phyloP scores from a whole-genome alignment of 192 early-diverging fungal species.

The Coemansia sp. region DNA sequence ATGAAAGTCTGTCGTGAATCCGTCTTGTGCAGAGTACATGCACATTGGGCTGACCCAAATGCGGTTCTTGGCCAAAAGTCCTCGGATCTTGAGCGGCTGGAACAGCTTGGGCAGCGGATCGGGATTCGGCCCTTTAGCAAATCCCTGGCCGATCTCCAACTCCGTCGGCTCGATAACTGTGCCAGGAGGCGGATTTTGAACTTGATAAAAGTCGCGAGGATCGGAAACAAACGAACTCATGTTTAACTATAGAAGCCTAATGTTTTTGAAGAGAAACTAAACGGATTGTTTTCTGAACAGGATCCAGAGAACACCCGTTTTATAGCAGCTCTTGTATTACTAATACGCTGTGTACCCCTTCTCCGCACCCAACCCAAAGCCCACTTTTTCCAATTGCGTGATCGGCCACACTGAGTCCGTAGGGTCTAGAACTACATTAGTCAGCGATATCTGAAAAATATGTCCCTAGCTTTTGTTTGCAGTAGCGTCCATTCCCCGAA shows the following conservation, averaged over 20 bases:
- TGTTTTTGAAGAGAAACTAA: no score
- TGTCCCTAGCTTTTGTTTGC: no score
- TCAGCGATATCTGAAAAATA: no score
- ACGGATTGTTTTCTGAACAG: no score
- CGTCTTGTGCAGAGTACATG: constrained; percentile 70
- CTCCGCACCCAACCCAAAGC: no score
- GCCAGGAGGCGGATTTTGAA: constrained; percentile 32
- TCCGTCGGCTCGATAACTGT: constrained; percentile 34
- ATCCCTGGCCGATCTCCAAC: constrained; percentile 36
- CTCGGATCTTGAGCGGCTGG: constrained; percentile 67
- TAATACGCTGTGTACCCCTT: no score
- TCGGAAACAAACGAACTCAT: constrained; percentile 52
- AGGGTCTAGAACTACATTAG: no score
- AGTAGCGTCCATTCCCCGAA: no score
- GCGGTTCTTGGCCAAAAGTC: constrained; percentile 73
- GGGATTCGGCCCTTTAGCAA: constrained; percentile 11
- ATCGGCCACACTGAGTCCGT: no score
- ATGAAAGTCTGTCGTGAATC: constrained; percentile 67
- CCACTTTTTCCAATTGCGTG: no score
- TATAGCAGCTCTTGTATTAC: no score
- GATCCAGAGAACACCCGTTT: no score
- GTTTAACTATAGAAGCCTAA: constrained; percentile 6
- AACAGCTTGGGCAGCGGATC: constrained; percentile 58
- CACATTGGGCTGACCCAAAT: constrained; percentile 82
- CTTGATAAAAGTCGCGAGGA: constrained; percentile 31